Evolutionary conservation across 768 basidiomycete species (phyloP).

Genomic region (Rossbeevera mucosa): DNA sequence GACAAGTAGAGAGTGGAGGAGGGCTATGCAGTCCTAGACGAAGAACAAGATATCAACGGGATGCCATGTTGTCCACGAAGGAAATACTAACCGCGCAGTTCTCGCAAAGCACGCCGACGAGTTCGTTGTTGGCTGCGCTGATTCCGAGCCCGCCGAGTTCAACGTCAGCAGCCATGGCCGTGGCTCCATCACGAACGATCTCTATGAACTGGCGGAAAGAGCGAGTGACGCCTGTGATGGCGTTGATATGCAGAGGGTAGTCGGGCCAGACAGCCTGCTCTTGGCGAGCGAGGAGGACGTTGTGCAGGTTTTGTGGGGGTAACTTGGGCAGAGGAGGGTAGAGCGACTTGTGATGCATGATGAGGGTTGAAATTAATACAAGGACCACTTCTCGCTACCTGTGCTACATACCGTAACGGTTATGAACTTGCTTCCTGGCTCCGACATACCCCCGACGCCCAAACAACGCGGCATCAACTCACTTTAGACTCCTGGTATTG

Average conservation of each 20-base stretch:
- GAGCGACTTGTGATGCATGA: slow-evolving; percentile 56
- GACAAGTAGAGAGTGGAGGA: slow-evolving; percentile 46
- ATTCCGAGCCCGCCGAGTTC: slow-evolving; percentile 56
- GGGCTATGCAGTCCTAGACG: slow-evolving; percentile 49
- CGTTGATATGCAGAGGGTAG: slow-evolving; percentile 53
- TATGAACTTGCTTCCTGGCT: no score
- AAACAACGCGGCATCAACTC: no score
- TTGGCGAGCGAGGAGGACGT: slow-evolving; percentile 50
- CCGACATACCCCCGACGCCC: no score
- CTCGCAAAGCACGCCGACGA: slow-evolving; percentile 65
- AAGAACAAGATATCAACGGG: background rate
- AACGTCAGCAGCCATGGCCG: slow-evolving; percentile 47
- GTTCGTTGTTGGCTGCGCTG: slow-evolving; percentile 42
- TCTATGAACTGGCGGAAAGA: slow-evolving; percentile 47
- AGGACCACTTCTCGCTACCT: no score
- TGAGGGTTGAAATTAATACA: no score
- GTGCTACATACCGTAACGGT: no score
- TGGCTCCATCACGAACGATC: slow-evolving; percentile 50
- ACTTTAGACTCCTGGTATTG: no score
- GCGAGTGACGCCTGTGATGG: slow-evolving; percentile 42
- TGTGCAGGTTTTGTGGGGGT: slow-evolving; percentile 51
- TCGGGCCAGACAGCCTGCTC: slow-evolving; percentile 55
- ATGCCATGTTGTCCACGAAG: background rate
- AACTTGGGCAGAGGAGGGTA: slow-evolving; percentile 48
- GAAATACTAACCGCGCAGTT: slow-evolving; percentile 52